A percentile compares a stretch with the other conserved stretches of the same genome.
Evolutionary conservation across 2,329 filamentous ascomycete genomes (phyloP).

Genomic region (Mollisia scopiformis): DNA sequence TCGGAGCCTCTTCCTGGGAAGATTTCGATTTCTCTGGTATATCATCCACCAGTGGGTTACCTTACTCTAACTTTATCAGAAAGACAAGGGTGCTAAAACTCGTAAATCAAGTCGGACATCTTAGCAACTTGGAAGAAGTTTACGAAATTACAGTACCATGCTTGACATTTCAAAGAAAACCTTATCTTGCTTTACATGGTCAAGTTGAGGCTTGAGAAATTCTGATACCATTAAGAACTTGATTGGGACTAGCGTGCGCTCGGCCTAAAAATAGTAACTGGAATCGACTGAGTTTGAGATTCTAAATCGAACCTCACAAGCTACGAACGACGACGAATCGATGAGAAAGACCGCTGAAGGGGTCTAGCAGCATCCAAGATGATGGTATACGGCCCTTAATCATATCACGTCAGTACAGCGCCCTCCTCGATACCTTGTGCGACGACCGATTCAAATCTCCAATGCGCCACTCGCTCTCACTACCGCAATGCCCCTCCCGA

Average conservation of each 20-base stretch:
- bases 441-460: slow-evolving; percentile 3
- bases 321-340: slow-evolving; percentile 15
- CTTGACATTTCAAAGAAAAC: too few species aligned
- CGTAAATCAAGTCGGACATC: too few species aligned
- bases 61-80: too few species aligned
- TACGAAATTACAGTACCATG: too few species aligned
- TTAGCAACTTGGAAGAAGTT: too few species aligned
- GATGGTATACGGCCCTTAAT: neutral
- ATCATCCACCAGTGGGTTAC: too few species aligned
- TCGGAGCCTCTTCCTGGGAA: too few species aligned
- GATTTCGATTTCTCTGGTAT: too few species aligned
- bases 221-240: too few species aligned
- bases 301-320: slow-evolving; percentile 9
- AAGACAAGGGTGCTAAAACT: too few species aligned
- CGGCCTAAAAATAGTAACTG: slow-evolving; percentile 12
- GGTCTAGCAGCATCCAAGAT: neutral
- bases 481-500: slow-evolving; percentile 38
- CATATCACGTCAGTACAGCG: neutral
- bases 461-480: slow-evolving; percentile 24
- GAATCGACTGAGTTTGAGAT: slow-evolving; percentile 9
- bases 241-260: neutral
- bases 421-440: neutral
- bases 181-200: too few species aligned
- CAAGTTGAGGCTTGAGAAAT: too few species aligned
- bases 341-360: slow-evolving; percentile 1